phyloP scores from a whole-genome alignment of 371 early-diverging fungal genomes.

The Fennellomyces sp. region DNA sequence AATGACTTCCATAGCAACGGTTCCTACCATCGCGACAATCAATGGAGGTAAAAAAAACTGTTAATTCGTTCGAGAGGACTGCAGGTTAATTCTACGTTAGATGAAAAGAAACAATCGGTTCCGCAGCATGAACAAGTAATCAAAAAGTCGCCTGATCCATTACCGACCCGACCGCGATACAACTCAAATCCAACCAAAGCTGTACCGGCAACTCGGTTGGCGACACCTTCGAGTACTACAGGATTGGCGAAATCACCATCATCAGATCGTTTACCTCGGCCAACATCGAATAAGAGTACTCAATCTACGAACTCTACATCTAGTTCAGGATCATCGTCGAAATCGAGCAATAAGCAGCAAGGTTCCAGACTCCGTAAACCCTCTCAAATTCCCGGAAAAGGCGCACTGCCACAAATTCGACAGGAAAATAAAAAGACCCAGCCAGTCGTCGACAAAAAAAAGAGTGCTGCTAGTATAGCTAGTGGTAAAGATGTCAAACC shows the following conservation, averaged over 20 bases:
- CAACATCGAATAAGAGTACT: conserved; percentile 8
- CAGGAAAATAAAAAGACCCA: neutral
- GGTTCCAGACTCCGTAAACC: conserved; percentile 18
- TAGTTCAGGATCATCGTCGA: conserved; percentile 7
- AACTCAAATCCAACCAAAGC: conserved; percentile 10
- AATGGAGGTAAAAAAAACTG: too few relatives aligned
- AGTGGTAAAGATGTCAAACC: neutral
- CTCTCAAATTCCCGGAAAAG: conserved; percentile 12
- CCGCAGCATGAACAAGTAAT: too few relatives aligned
- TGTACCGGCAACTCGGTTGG: neutral
- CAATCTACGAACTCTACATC: neutral
- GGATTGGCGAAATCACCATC: neutral
- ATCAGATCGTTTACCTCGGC: conserved; percentile 7
- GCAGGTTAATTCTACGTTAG: too few relatives aligned
- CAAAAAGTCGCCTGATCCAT: conserved; percentile 2
- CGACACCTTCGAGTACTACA: neutral
- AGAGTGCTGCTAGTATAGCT: neutral
- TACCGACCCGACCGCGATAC: conserved; percentile 8
- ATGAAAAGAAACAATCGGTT: too few relatives aligned
- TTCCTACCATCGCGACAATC: too few relatives aligned
- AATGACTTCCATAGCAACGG: too few relatives aligned
- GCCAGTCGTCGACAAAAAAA: neutral
- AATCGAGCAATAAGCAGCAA: neutral
- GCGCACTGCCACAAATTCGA: neutral
- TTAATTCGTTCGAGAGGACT: too few relatives aligned